A percentile compares a stretch with the other conserved stretches of the same genome.
Conservation (phyloP, 2,329 filamentous ascomycete genomes). For the Ambrosiella xylebori region DNA sequence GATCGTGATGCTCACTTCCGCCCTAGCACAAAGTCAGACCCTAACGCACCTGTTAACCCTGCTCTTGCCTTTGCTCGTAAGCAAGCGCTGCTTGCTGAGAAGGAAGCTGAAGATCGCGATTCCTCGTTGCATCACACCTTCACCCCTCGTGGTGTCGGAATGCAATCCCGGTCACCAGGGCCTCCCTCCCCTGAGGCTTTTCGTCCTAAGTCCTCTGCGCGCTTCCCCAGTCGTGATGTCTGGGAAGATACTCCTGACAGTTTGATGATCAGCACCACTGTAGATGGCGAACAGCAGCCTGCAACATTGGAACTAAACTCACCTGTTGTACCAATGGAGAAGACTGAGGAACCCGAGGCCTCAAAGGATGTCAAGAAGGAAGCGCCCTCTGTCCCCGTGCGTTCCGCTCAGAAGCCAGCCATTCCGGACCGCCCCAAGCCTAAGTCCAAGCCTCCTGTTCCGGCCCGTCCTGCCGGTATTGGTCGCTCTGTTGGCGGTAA, state of each 20-base stretch:
- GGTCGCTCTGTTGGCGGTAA: conserved; percentile 59
- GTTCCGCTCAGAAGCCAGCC: conserved; percentile 17
- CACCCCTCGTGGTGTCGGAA: conserved; percentile 19
- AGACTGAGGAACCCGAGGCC: neutral
- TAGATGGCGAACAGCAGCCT: conserved; percentile 21
- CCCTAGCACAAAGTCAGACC: conserved; percentile 17
- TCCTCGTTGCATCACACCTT: conserved; percentile 28
- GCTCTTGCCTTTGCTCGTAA: conserved; percentile 48
- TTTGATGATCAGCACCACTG: conserved; percentile 59
- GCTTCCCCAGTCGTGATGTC: conserved; percentile 76
- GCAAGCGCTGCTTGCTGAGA: conserved; percentile 47
- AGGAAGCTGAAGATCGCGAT: conserved; percentile 23
- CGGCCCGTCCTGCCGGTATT: conserved; percentile 26
- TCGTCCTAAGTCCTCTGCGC: conserved; percentile 2
- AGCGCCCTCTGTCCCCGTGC: conserved; percentile 15
- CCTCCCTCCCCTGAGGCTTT: conserved; percentile 1
- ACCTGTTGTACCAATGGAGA: neutral
- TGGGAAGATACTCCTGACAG: conserved; percentile 92
- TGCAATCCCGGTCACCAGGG: conserved; percentile 5
- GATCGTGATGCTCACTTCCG: conserved; percentile 20
- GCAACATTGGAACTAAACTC: neutral
- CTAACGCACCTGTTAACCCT: conserved; percentile 33
- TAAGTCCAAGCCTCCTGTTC: conserved; percentile 72
- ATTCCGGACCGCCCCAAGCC: conserved; percentile 31
- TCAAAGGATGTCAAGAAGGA: neutral